phyloP scores from a whole-genome alignment of 1,284 basidiomycete species.

The Heimioporus retisporus region DNA sequence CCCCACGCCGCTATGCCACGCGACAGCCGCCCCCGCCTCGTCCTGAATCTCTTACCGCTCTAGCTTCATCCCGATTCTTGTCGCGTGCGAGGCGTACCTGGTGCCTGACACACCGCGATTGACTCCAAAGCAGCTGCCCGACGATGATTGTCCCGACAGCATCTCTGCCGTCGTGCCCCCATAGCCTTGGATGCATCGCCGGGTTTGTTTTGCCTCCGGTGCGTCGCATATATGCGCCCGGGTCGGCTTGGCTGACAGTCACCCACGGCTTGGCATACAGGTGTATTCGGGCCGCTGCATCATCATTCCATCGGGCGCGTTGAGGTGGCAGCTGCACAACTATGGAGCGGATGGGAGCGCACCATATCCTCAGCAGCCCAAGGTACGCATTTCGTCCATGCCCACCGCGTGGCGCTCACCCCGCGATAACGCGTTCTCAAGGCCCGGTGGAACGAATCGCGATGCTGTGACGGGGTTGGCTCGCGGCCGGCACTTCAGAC shows the following conservation, averaged over 20 bases:
- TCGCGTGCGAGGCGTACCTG: no score
- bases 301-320: constrained; percentile 26
- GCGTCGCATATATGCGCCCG: constrained; percentile 8
- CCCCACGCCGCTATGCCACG: no score
- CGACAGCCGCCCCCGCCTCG: constrained; percentile 13
- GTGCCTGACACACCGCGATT: constrained; percentile 37
- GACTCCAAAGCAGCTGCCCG: constrained; percentile 35
- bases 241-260: constrained; percentile 8
- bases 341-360: constrained; percentile 16
- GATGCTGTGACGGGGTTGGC: no score
- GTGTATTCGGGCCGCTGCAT: constrained; percentile 35
- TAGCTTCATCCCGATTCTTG: constrained; percentile 1
- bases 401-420: no score
- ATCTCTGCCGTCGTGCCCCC: constrained; percentile 17
- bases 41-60: constrained; percentile 32
- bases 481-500: no score
- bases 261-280: neutral
- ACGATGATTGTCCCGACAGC: constrained; percentile 30
- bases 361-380: no score
- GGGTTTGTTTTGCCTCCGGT: constrained; percentile 23
- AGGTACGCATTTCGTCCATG: no score
- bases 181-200: constrained; percentile 8
- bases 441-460: no score
- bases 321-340: constrained; percentile 41
- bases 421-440: no score